These are phyloP conservation scores for Umbelopsis sp. DNA, from an alignment of 192 early-diverging fungal genomes.

Conservation along the genomic window DNA sequence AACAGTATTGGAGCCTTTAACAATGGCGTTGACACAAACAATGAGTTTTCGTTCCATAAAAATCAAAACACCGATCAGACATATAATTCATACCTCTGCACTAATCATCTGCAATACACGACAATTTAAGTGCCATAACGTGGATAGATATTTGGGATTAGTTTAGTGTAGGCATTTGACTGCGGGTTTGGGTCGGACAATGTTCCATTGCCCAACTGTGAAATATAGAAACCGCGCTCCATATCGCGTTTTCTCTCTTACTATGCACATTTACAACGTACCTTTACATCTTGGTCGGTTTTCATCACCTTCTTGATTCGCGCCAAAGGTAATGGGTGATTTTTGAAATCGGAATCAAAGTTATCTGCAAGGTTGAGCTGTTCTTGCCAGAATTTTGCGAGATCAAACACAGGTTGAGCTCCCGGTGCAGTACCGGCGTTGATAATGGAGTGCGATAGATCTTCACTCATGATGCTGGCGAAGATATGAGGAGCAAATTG, in stretches of 20 bases:
- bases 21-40: slow-evolving; percentile 41
- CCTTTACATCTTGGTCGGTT: slow-evolving; percentile 93
- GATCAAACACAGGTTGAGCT: slow-evolving; percentile 39
- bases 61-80: background rate
- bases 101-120: slow-evolving; percentile 56
- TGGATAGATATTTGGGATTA: background rate
- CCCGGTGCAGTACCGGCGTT: slow-evolving; percentile 28
- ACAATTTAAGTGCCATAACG: slow-evolving; percentile 1
- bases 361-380: slow-evolving; percentile 66
- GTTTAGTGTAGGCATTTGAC: too few species aligned
- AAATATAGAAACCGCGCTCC: too few species aligned
- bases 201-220: too few species aligned
- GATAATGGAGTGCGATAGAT: slow-evolving; percentile 15
- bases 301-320: slow-evolving; percentile 99
- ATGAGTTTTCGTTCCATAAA: slow-evolving; percentile 41
- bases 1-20: slow-evolving; percentile 91
- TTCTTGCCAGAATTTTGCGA: slow-evolving; percentile 70
- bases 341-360: slow-evolving; percentile 84
- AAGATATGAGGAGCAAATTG: background rate
- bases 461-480: slow-evolving; percentile 5
- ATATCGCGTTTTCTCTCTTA: background rate
- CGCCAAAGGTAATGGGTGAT: slow-evolving; percentile 88
- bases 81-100: slow-evolving; percentile 44
- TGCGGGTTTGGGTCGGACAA: background rate
- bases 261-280: slow-evolving; percentile 24